Conservation (phyloP, 768 basidiomycete genomes). For the Leccinum incarnatum region DNA sequence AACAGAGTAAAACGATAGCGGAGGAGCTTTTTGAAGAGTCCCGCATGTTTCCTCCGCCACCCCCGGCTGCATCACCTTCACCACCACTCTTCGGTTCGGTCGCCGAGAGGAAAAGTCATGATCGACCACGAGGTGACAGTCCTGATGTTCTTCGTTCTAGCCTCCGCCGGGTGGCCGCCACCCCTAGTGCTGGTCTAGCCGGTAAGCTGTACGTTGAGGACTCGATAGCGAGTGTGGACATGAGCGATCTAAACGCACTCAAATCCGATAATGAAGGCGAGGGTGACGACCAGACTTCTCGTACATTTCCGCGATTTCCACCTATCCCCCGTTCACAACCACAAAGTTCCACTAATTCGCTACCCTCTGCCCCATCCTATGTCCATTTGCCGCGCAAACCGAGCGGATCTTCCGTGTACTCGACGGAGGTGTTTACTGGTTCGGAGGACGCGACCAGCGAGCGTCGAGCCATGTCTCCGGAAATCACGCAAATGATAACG, state of each 20-base stretch:
- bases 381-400: constrained; percentile 24
- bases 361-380: constrained; percentile 13
- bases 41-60: not conserved
- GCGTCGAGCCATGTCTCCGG: constrained; percentile 33
- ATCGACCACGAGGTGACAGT: constrained; percentile 15
- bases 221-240: constrained; percentile 29
- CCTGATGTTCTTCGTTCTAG: constrained; percentile 23
- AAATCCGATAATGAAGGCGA: constrained; percentile 30
- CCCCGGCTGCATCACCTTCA: not conserved
- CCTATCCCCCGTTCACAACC: constrained; percentile 19
- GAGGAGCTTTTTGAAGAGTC: constrained; percentile 14
- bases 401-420: constrained; percentile 15
- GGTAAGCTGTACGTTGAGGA: constrained; percentile 16
- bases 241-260: constrained; percentile 32
- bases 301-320: constrained; percentile 27
- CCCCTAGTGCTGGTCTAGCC: not conserved
- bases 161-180: constrained; percentile 12
- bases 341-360: constrained; percentile 6
- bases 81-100: constrained; percentile 7
- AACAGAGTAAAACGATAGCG: constrained; percentile 15
- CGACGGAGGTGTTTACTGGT: constrained; percentile 11
- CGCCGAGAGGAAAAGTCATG: constrained; percentile 6
- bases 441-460: constrained; percentile 7
- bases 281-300: constrained; percentile 22
- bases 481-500: constrained; percentile 40